Evolutionary conservation across 768 basidiomycete genomes (phyloP).

Genomic region (Leccinum subtestaceum): DNA sequence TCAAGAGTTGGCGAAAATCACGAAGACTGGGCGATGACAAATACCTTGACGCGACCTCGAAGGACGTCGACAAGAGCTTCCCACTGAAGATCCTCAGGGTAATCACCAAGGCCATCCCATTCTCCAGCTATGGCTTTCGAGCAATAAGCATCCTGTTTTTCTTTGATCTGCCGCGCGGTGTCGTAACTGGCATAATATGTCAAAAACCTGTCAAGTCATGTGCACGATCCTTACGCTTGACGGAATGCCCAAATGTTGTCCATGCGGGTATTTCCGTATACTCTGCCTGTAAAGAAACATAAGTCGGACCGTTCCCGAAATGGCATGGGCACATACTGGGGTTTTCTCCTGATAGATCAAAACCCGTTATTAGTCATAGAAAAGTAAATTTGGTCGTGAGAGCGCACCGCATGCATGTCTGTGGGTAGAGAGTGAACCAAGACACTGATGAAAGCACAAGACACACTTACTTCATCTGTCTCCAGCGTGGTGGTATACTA

Average conservation of each 20-base stretch:
- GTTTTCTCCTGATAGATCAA: conserved; percentile 42
- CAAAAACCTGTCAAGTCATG: not conserved
- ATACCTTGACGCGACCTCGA: conserved; percentile 78
- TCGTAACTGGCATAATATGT: conserved; percentile 39
- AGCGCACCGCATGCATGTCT: conserved; percentile 60
- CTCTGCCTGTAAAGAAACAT: conserved; percentile 14
- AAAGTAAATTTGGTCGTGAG: not conserved
- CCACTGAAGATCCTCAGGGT: conserved; percentile 74
- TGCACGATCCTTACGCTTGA: conserved; percentile 36
- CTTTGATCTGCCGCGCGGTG: conserved; percentile 51
- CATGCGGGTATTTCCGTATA: conserved; percentile 42
- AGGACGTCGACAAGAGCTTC: conserved; percentile 81
- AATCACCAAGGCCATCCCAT: conserved; percentile 42
- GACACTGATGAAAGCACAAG: not conserved
- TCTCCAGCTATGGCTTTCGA: conserved; percentile 38
- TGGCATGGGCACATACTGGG: conserved; percentile 33
- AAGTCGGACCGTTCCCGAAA: not conserved
- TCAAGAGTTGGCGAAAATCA: conserved; percentile 1
- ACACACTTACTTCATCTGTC: conserved; percentile 70
- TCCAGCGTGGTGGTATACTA: conserved; percentile 56
- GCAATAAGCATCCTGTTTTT: conserved; percentile 54
- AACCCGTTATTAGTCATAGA: conserved; percentile 1
- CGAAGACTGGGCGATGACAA: not conserved
- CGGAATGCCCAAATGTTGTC: conserved; percentile 53
- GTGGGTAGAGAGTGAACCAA: conserved; percentile 4